Evolutionary conservation across 257 asterid genomes (phyloP), one percentile per base, ranked within the genome.

Genomic region (Penstemon barbatus): DNA sequence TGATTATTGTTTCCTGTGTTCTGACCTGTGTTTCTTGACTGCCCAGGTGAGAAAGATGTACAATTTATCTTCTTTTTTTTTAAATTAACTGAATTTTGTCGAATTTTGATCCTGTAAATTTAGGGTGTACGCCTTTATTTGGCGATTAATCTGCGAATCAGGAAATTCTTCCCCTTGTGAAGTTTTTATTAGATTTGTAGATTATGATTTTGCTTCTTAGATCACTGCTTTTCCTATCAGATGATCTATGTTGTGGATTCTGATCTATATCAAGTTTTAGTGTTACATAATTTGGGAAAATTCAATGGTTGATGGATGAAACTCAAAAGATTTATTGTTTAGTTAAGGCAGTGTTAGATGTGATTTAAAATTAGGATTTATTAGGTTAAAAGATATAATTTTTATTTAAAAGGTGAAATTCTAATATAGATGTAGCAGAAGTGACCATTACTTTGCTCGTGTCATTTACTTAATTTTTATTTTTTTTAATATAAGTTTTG

Each of bases 1-100:
- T 33, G 71, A 12, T 10, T 3, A 44, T 48, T 55, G 68, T 40
- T 56, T 65, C 46, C 58, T 60, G 73, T 74, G 68, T 38, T 60
- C 46, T n/a, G 59, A 69, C 57, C 59, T 4, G 4, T 12, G 9
- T 72, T 18, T 70, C 42, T 43, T 73, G 59, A 57, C 42, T 40
- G 19, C 79, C 66, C 75, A 82, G 95, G 89, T 84, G 61, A 65
- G 79, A 39, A 57, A 60, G 45, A 18, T 72, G 42, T 70, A 25
- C 2, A 25, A 1, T 25, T 25, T 25, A 25, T 46, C 43, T 53
- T 1, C 57, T 4, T 18, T 8, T 50, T 12, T 15, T 15, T 15
- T 15, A 15, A 15, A 15, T 15, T 7, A n/a, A n/a, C 64, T 72
- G 15, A 5, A 15, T n/a, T 70, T 63, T 65, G 15, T 62, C 1